Evolutionary conservation across 1,284 basidiomycete species (phyloP).

Genomic region (Apiotrichum sp.): DNA sequence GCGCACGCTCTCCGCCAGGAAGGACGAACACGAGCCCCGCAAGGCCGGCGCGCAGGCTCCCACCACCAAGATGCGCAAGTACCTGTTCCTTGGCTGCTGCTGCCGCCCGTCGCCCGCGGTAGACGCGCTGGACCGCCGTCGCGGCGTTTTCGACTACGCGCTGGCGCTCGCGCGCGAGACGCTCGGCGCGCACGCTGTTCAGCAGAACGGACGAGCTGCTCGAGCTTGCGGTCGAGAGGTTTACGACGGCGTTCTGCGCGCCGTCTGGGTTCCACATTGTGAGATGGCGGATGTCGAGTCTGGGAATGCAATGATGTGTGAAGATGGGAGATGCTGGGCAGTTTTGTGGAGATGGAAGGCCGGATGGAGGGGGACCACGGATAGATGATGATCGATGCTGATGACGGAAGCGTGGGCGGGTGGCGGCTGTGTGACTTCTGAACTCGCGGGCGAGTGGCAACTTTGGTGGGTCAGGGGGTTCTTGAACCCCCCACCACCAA

Average conservation of each 20-base stretch:
- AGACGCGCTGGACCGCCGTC: constrained; percentile 35
- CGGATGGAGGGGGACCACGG: no score
- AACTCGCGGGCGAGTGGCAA: no score
- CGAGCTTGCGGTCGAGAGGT: constrained; percentile 36
- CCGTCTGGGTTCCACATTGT: constrained; percentile 21
- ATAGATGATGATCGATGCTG: no score
- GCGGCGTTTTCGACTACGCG: constrained; percentile 31
- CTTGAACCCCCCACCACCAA: no score
- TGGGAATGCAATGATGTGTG: no score
- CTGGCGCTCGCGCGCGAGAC: constrained; percentile 31
- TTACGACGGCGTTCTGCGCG: constrained; percentile 18
- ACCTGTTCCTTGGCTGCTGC: not conserved
- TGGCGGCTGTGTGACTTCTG: no score
- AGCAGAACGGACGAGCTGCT: constrained; percentile 35
- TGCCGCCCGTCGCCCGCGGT: constrained; percentile 30
- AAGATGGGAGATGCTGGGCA: no score
- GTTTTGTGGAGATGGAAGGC: no score
- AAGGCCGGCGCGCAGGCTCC: constrained; percentile 6
- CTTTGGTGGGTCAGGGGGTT: no score
- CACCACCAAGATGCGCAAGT: constrained; percentile 1
- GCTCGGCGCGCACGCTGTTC: constrained; percentile 31
- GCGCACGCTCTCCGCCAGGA: constrained; percentile 3
- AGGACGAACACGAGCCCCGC: constrained; percentile 17
- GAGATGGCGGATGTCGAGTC: not conserved
- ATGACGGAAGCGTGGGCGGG: no score